Base-by-base conservation (phyloP, 1,139 yeast genomes). In the Diutina neorugosa region DNA sequence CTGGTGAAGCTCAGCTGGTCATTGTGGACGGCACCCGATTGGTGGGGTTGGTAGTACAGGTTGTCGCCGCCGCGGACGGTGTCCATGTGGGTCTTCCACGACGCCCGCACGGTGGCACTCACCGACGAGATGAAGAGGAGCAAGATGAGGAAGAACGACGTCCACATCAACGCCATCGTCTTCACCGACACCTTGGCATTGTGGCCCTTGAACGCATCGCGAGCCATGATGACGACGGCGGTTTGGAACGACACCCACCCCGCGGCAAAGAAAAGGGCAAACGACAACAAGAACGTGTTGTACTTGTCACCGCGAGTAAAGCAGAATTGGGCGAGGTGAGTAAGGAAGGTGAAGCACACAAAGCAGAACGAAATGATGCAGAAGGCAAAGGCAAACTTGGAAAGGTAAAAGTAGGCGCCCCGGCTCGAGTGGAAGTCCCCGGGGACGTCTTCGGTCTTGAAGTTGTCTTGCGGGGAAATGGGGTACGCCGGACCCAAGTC, bases 391-490 rank as follows among this genome's bases (percentile, higher is more conserved):
- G 84, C 70, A 61, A 85, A 84, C 67, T 91, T 77, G 20, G 88
- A 76, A 66, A 86, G 71, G 69, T 82, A 86, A 71, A 71, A 86
- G 68, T 74, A 84, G 40, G 82, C 73, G 62, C 77, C 73, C 70
- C 84, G 76, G 67, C 79, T 74, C 58, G 66, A 63, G 58, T 82
- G 62, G 57, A 86, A 85, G 57, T 74, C 75, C 23, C 59, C 52
- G 46, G 91, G 90, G 55, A 85, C 74, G 2, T 60, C 58, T 40
- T 71, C 65, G 55, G 84, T 77, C 53, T 71, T 73, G 60, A 83
- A 85, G 69, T 86, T 85, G 66, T 84, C 88, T 55, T 69, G 76
- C 34, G 93, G 93, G 5, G 90, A 82, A 58, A 86, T 69, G 55
- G 91, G 87, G 62, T 71, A 76, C 51, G 85, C 91, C 21, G 91